Conservation (phyloP, 2,329 filamentous ascomycete species). For the Sarocladium oryzae region DNA sequence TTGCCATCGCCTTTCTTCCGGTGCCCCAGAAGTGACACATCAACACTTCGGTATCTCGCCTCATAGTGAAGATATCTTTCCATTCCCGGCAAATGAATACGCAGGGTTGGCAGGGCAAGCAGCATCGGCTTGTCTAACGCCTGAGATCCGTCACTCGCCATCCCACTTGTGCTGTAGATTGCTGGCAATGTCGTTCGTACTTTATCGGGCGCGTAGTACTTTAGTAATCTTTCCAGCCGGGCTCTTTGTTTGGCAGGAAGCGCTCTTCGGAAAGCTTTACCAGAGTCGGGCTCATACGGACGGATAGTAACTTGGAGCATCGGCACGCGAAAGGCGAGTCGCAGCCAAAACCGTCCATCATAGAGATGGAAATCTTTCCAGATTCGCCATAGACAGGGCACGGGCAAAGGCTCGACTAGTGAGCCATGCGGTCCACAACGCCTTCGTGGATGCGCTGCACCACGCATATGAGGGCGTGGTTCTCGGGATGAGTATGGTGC, state of each 20-base stretch:
- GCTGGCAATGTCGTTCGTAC: conserved; percentile 49
- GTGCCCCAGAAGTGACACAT: conserved; percentile 30
- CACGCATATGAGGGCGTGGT: conserved; percentile 21
- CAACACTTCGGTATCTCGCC: conserved; percentile 43
- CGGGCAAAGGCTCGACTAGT: conserved; percentile 8
- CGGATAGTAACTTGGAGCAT: conserved; percentile 35
- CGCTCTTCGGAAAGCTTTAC: conserved; percentile 41
- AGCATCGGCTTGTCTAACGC: conserved; percentile 24
- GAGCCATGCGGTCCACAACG: conserved; percentile 13
- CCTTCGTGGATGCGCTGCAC: background rate
- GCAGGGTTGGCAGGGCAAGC: conserved; percentile 48
- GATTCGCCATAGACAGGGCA: conserved; percentile 21
- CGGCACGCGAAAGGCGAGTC: conserved; percentile 25
- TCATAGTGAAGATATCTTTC: conserved; percentile 44
- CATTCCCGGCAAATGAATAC: conserved; percentile 38
- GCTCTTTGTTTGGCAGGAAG: conserved; percentile 27
- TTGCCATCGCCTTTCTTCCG: conserved; percentile 4
- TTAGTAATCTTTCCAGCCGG: conserved; percentile 36
- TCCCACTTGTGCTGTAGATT: conserved; percentile 37
- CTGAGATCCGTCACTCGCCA: background rate
- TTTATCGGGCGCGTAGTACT: conserved; percentile 46
- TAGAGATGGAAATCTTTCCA: conserved; percentile 36
- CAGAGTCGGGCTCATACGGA: conserved; percentile 38
- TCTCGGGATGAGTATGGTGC: conserved; percentile 36
- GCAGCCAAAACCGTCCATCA: conserved; percentile 58